These are phyloP conservation scores for Wickerhamiella sorbophila DNA, from an alignment of 805 yeast genomes.

Conservation along the genomic window DNA sequence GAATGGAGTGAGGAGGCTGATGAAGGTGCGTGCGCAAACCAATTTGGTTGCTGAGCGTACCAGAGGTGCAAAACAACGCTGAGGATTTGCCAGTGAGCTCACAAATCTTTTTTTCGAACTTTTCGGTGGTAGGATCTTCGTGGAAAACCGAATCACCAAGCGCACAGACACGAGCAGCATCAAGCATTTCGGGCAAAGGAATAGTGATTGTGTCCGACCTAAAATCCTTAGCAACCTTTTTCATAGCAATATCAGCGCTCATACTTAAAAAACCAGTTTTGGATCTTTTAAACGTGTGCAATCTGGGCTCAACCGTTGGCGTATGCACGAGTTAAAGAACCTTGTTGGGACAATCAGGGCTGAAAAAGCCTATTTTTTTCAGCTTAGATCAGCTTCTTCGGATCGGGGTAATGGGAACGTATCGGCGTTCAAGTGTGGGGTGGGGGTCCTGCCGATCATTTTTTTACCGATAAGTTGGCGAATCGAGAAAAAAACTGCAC, in stretches of 20 bases:
- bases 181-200: conserved; percentile 62
- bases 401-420: too few relatives aligned
- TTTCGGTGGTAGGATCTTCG: conserved; percentile 61
- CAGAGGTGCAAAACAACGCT: conserved; percentile 73
- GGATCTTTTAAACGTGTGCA: background rate
- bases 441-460: too few relatives aligned
- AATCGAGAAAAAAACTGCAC: too few relatives aligned
- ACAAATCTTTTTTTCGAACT: conserved; percentile 50
- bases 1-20: conserved; percentile 75
- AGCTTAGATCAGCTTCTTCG: too few relatives aligned
- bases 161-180: conserved; percentile 41
- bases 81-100: conserved; percentile 63
- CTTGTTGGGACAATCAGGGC: too few relatives aligned
- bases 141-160: conserved; percentile 82
- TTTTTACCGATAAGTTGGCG: too few relatives aligned
- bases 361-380: too few relatives aligned
- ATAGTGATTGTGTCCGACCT: conserved; percentile 76
- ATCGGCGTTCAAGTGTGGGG: too few relatives aligned
- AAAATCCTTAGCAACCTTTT: conserved; percentile 8
- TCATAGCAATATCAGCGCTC: background rate
- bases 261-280: background rate
- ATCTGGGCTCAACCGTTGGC: background rate
- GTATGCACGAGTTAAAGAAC: background rate
- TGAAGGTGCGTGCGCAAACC: conserved; percentile 59
- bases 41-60: conserved; percentile 82